Conservation (phyloP, 768 basidiomycete species). For the Russula ochroleuca region DNA sequence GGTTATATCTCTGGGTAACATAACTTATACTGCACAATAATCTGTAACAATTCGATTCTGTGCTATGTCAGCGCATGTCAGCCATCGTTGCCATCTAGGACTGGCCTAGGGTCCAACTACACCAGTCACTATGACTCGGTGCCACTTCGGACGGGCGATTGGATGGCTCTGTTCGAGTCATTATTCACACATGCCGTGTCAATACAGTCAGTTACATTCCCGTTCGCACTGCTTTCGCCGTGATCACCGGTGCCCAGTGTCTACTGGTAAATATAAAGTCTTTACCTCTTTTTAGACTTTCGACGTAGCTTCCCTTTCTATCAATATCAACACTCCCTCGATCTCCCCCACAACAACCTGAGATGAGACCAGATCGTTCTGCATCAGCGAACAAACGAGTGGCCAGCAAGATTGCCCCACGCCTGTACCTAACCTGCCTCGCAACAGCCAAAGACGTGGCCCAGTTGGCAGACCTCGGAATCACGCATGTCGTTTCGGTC, state of each 20-base stretch:
- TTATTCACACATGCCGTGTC: neutral
- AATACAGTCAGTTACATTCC: too few relatives aligned
- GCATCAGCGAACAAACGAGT: slow-evolving; percentile 17
- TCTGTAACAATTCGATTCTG: neutral
- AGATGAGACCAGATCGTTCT: slow-evolving; percentile 3
- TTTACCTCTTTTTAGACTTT: slow-evolving; percentile 1
- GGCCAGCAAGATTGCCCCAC: slow-evolving; percentile 39
- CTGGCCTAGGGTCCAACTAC: neutral
- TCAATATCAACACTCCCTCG: neutral
- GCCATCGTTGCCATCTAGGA: too few relatives aligned
- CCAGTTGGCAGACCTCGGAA: slow-evolving; percentile 51
- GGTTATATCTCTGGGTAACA: neutral
- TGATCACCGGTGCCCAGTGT: neutral
- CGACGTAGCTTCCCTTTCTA: neutral
- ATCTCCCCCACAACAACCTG: neutral
- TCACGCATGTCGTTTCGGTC: slow-evolving; percentile 71
- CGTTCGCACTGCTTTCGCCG: too few relatives aligned
- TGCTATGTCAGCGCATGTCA: too few relatives aligned
- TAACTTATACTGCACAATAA: too few relatives aligned
- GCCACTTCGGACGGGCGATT: too few relatives aligned
- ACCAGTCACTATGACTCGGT: neutral
- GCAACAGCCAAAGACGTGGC: slow-evolving; percentile 49
- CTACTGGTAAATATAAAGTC: neutral
- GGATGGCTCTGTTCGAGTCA: neutral
- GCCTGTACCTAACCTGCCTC: slow-evolving; percentile 62